These are phyloP conservation scores for Striga asiatica DNA, from an alignment of 257 asterid species.

Conservation along the genomic window DNA sequence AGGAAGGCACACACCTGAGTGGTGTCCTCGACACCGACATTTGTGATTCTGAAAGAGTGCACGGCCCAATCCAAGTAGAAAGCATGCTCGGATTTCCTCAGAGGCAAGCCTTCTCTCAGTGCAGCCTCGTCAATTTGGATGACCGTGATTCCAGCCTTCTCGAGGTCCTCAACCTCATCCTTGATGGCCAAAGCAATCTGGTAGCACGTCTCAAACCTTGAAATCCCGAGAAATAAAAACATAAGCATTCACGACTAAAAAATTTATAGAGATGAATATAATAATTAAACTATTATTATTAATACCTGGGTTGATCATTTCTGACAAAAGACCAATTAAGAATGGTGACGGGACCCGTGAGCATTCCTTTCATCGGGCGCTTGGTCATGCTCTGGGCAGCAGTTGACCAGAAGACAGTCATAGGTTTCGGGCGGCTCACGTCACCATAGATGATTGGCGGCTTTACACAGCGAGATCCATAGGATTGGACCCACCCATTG, in stretches of 20 bases:
- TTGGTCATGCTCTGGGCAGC: conserved; percentile 73
- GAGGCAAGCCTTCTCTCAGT: conserved; percentile 92
- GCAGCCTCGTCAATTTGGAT: conserved; percentile 97
- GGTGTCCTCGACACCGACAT: conserved; percentile 66
- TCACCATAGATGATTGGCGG: conserved; percentile 91
- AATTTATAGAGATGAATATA: background rate
- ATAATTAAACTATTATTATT: background rate
- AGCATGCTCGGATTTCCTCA: conserved; percentile 82
- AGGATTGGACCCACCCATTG: conserved; percentile 92
- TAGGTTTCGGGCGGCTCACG: conserved; percentile 78
- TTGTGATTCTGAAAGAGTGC: conserved; percentile 96
- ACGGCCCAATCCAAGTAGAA: conserved; percentile 98
- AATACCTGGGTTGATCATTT: conserved; percentile 76
- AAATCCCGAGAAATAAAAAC: conserved; percentile 1
- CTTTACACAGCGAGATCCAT: conserved; percentile 86
- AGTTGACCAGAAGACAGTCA: conserved; percentile 83
- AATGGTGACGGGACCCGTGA: conserved; percentile 86
- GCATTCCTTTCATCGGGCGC: conserved; percentile 93
- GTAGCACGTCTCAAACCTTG: conserved; percentile 81
- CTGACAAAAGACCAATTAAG: conserved; percentile 88
- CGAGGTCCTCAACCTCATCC: conserved; percentile 97
- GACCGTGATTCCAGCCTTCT: conserved; percentile 81
- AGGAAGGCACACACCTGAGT: conserved; percentile 95
- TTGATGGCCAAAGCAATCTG: conserved; percentile 94
- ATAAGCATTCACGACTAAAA: background rate